phyloP scores from a whole-genome alignment of 805 yeast species.

The Pichia occidentalis region DNA sequence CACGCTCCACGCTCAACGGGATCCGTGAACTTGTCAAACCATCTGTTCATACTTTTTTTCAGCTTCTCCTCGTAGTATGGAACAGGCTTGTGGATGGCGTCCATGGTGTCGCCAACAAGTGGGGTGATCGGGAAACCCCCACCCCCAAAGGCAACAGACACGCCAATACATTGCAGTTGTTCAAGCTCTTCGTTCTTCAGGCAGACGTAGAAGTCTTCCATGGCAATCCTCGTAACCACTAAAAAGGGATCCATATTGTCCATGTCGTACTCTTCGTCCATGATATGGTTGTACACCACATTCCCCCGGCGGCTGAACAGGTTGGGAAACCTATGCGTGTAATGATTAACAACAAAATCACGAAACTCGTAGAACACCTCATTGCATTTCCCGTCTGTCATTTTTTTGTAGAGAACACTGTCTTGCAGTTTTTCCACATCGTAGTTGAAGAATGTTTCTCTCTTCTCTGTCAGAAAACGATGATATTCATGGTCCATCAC shows the following conservation, averaged over 20 bases:
- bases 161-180: slow-evolving; percentile 40
- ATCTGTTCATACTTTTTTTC: slow-evolving; percentile 43
- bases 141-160: slow-evolving; percentile 48
- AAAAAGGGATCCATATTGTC: slow-evolving; percentile 38
- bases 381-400: slow-evolving; percentile 25
- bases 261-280: slow-evolving; percentile 39
- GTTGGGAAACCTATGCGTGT: slow-evolving; percentile 39
- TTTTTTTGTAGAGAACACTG: slow-evolving; percentile 30
- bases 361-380: slow-evolving; percentile 38
- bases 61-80: slow-evolving; percentile 44
- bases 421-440: slow-evolving; percentile 30
- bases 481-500: slow-evolving; percentile 41
- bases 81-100: slow-evolving; percentile 39
- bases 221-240: slow-evolving; percentile 40
- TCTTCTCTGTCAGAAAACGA: slow-evolving; percentile 37
- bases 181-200: slow-evolving; percentile 31
- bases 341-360: slow-evolving; percentile 37
- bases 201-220: slow-evolving; percentile 44
- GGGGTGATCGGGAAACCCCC: slow-evolving; percentile 41
- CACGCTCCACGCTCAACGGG: slow-evolving; percentile 46
- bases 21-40: slow-evolving; percentile 38
- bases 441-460: slow-evolving; percentile 33
- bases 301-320: slow-evolving; percentile 33
- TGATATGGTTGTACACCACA: slow-evolving; percentile 35
- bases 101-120: slow-evolving; percentile 31